A percentile compares a stretch with the other conserved stretches of the same genome.
Conservation (phyloP, 2,329 filamentous ascomycete genomes). For the Aspergillus sp. region DNA sequence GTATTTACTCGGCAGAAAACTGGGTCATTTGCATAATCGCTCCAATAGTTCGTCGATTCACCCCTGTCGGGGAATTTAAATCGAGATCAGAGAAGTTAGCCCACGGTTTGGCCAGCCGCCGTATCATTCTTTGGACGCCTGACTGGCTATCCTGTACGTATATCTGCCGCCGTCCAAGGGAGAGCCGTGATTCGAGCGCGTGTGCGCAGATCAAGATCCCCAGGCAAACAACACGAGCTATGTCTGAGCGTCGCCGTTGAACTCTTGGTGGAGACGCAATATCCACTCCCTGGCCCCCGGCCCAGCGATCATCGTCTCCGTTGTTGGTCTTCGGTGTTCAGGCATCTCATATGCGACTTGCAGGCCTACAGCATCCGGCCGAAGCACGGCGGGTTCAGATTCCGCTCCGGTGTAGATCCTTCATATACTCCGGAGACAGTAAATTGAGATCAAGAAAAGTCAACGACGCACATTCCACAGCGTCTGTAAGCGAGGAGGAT, state of each 20-base stretch:
- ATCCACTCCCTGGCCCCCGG: background rate
- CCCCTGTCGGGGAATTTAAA: conserved; percentile 8
- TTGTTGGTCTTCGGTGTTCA: background rate
- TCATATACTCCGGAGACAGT: no score
- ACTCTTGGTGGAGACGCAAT: background rate
- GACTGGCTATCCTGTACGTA: no score
- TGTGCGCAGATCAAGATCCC: background rate
- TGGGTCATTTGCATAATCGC: conserved; percentile 4
- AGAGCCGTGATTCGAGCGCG: conserved; percentile 7
- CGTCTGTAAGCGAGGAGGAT: background rate
- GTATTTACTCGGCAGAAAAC: conserved; percentile 14
- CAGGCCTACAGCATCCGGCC: background rate
- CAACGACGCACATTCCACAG: no score
- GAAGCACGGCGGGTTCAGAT: background rate
- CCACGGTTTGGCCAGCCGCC: no score
- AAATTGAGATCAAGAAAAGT: no score
- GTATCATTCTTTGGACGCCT: no score
- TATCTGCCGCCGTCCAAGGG: no score
- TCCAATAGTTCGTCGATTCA: background rate
- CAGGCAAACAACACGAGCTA: background rate
- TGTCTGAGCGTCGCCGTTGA: background rate
- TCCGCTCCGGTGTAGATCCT: background rate
- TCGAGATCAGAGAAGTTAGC: conserved; percentile 2
- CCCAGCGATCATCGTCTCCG: background rate
- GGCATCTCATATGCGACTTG: background rate